Conservation (phyloP, 208 protist genomes). For the Trichomonas tenax region DNA sequence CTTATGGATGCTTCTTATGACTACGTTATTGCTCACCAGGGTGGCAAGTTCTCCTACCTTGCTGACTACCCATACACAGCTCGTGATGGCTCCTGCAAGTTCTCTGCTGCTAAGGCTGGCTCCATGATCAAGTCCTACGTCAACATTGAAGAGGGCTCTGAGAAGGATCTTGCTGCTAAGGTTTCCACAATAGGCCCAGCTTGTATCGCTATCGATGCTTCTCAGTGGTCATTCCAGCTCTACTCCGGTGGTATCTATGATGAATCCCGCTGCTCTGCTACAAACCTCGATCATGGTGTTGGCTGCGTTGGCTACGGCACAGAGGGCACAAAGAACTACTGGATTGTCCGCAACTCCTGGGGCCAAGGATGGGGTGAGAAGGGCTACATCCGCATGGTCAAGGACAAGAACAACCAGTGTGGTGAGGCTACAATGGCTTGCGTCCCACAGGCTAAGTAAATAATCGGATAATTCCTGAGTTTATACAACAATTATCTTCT, state of each 20-base stretch:
- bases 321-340: constrained; percentile 21
- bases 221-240: constrained; percentile 28
- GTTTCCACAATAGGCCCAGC: background rate
- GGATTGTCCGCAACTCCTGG: constrained; percentile 43
- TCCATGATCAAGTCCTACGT: background rate
- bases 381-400: constrained; percentile 28
- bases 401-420: constrained; percentile 38
- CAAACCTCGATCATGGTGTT: constrained; percentile 33
- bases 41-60: background rate
- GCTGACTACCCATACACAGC: background rate
- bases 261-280: constrained; percentile 20
- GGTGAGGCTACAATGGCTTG: constrained; percentile 28
- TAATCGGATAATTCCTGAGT: background rate
- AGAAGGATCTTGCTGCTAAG: background rate
- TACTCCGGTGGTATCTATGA: constrained; percentile 35
- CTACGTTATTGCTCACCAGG: background rate
- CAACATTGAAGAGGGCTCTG: background rate
- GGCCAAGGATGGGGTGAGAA: constrained; percentile 37
- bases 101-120: background rate
- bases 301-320: constrained; percentile 24
- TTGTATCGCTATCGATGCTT: background rate
- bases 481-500: background rate
- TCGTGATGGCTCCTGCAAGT: background rate
- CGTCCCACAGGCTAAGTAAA: background rate
- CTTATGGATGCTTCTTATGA: background rate